Evolutionary conservation across 208 protist genomes (phyloP), one percentile per base, ranked within the genome.

Genomic region (Trypanosoma conorhini): DNA sequence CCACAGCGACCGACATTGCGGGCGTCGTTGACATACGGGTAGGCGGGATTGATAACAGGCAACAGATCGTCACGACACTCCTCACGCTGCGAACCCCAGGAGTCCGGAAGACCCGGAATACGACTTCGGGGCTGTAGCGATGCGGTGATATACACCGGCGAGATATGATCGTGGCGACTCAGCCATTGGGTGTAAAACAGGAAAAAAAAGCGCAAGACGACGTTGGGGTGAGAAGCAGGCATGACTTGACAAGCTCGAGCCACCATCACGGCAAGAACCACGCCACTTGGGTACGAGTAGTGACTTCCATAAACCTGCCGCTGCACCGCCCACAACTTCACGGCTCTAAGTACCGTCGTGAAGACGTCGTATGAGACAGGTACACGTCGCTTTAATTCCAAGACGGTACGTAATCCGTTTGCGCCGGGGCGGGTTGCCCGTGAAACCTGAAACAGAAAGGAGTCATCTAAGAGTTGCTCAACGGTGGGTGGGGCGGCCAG

Each of bases 41-140:
- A 99, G 5, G 95, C 92, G 4, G 98, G 98, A 64, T 98, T 99
- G 30, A 99, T 88, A 48, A 99, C 87, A 13, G 98, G 97, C 62
- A 99, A 90, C 19, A 98, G 71, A 74, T 99, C 94, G 0, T 82
- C 67, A 48, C 74, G 69, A 58, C 87, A 83, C 0, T 60, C 9
- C 19, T 73, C 71, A 5, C 70, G 52, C 19, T 64, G 40, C 21
- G 70, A 67, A 60, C 90, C 67, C 86, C 88, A 94, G 33, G 79
- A 80, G 8, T 80, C 67, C 35, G 78, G 80, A 77, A 96, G 80
- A n/a, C 92, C 92, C 8, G 73, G 70, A 40, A 95, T 83, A 28
- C 62, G 69, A 9, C 75, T 55, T 0, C 61, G 52, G 1, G 22
- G 1, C 22, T 80, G 30, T 3, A 89, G 35, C 21, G 56, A 67